Base-by-base conservation (phyloP, 2,329 filamentous ascomycete species). In the Cadophora luteo-olivacea region DNA sequence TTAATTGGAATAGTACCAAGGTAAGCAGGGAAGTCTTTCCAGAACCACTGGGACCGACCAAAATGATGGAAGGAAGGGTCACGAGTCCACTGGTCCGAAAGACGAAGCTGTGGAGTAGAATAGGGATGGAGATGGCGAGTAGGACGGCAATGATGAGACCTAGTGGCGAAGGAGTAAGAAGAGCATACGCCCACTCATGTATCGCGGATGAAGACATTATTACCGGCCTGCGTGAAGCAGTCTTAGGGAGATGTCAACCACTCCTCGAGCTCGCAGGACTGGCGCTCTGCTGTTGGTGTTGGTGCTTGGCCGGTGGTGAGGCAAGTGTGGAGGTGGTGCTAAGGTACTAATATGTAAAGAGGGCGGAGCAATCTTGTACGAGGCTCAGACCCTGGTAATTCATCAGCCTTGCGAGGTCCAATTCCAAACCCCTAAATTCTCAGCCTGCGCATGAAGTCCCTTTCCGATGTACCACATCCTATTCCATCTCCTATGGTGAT, bases 21-120 rank as follows among this genome's bases (percentile, higher is more conserved):
- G 93, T 94, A n/a, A 94, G 82, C 41, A 98, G 88, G 9, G 92
- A 87, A 0, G 96, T 98, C 84, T 98, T 99, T 76, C 96, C 96
- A 61, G 89, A 87, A 71, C 90, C 92, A 66, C 90, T 90, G 19
- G 95, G 93, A 0, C 96, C 96, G 61, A 94, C 79, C 54, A 97
- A 86, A 11, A 97, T 83, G 69, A 98, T 89, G 8, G 91, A 91
- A 61, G 95, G 93, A 32, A 92, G 86, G 16, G 84, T 85, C 48
- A 87, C 87, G 75, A 91, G 90, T 16, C 89, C 86, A 49, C 86
- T 86, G 61, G 87, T 85, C 66, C 86, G 87, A 79, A 93, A 97
- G 86, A 78, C 71, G 77, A 91, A 82, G 68, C 87, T 79, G 82
- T 98, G 96, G 60, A 97, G 84, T 65, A 97, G 78, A 64, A 97